Base-by-base conservation (phyloP, 441 rosid species). In the Mallotus repandus region DNA sequence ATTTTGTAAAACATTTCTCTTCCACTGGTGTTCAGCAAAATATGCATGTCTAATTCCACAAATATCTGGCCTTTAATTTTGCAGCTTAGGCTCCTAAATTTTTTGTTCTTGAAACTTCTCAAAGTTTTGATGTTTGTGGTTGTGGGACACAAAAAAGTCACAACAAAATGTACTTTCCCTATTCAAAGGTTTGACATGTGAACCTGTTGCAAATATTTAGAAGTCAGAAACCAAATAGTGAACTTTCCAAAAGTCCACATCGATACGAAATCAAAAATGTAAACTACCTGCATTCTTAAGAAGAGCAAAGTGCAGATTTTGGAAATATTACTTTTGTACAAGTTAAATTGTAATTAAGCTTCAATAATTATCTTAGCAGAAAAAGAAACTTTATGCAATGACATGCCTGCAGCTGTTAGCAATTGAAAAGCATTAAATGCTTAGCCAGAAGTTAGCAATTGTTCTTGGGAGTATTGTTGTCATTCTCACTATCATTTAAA, bases 51-150 rank as follows among this genome's bases (percentile, higher is more conserved):
- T 15, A 54, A 45, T 54, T 68, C 58, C 46, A 35, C n/a, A 32
- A 68, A 68, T 53, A 67, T 53, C 71, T 68, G 21, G 60, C 49
- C 12, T 11, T 35, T 68, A 3, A 59, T 21, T 69, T 48, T 60
- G 66, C 29, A 43, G 15, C 41, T 49, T 15, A 38, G 41, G 41
- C 41, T 19, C 38, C 38, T 13, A 5, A 13, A 14, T 14, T 59
- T 61, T 15, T 32, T 15, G 7, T 61, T 43, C 65, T 5, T 15
- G 21, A 7, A 35, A 61, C 18, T 5, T 22, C 9, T 2, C 49
- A 2, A 10, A 9, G 49, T 45, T 45, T 45, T 45, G 49, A 7
- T n/a, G 25, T 18, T n/a, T 4, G 41, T 4, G 3, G 32, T 29
- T 3, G 32, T 29, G 32, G 32, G 32, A 29, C 32, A 38, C 41